Percentiles rank a stretch among this genome's conserved stretches.
These are phyloP conservation scores for Dothideomycetidae sp. DNA, from an alignment of 2,329 filamentous ascomycete genomes.

Conservation along the genomic window DNA sequence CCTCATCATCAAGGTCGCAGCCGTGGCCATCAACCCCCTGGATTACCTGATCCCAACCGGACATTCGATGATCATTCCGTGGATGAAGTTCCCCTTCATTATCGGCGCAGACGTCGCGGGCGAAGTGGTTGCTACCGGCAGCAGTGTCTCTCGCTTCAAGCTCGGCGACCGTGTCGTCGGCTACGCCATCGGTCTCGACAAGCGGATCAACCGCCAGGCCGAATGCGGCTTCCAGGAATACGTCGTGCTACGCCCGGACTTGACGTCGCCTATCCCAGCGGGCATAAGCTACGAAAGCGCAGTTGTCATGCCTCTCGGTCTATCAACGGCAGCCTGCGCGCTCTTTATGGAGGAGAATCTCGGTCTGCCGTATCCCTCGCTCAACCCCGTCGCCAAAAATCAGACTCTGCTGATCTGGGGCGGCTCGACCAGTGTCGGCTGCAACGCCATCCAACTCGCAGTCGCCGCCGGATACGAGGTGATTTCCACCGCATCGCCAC, in stretches of 20 bases:
- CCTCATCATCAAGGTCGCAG: constrained; percentile 24
- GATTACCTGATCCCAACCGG: too few relatives aligned
- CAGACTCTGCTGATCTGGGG: constrained; percentile 37
- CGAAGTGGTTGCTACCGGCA: constrained; percentile 23
- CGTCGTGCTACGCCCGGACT: constrained; percentile 9
- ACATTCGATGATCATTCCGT: constrained; percentile 19
- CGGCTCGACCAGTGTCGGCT: constrained; percentile 35
- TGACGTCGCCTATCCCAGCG: constrained; percentile 13
- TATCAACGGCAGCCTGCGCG: constrained; percentile 14
- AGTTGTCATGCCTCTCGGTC: constrained; percentile 14
- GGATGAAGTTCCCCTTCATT: constrained; percentile 19
- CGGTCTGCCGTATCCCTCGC: constrained; percentile 10
- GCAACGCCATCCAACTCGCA: constrained; percentile 34
- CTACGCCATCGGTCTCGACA: constrained; percentile 9
- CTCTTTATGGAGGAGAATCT: constrained; percentile 16
- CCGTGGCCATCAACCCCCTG: constrained; percentile 27
- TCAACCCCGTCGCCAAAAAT: constrained; percentile 19
- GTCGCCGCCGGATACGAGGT: constrained; percentile 33
- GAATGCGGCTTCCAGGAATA: constrained; percentile 16
- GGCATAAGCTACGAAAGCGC: constrained; percentile 14
- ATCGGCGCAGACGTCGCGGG: constrained; percentile 19
- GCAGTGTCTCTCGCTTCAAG: constrained; percentile 21
- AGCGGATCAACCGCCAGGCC: constrained; percentile 8
- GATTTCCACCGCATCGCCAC: constrained; percentile 28
- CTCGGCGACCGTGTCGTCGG: constrained; percentile 24